These are phyloP conservation scores for Mucor irregularis DNA, from an alignment of 371 early-diverging fungal species.

Conservation along the genomic window DNA sequence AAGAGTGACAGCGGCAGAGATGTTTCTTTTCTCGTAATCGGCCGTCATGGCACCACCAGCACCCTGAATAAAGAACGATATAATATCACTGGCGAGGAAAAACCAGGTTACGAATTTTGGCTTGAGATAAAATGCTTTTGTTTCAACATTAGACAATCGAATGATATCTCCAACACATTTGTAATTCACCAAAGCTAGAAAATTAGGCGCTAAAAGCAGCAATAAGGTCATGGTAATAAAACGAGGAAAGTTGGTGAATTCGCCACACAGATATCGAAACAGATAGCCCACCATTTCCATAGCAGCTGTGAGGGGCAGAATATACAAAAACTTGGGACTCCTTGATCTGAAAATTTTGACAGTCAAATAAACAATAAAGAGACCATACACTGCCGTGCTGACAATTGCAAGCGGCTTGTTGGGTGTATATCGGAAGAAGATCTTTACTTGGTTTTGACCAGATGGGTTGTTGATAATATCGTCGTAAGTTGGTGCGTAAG, in stretches of 20 bases:
- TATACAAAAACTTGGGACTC: neutral
- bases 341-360: neutral
- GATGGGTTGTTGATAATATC: too few species aligned
- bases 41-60: constrained; percentile 8
- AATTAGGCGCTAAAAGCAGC: constrained; percentile 9
- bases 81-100: constrained; percentile 9
- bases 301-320: constrained; percentile 24
- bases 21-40: neutral
- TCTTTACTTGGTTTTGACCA: neutral
- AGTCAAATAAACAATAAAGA: neutral
- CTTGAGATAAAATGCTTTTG: neutral
- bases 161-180: constrained; percentile 15
- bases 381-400: neutral
- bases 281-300: constrained; percentile 32
- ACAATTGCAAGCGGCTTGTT: neutral
- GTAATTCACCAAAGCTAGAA: constrained; percentile 16
- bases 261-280: constrained; percentile 20
- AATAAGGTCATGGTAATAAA: constrained; percentile 2
- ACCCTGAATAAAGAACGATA: constrained; percentile 11
- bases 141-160: constrained; percentile 3
- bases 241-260: neutral
- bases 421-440: neutral
- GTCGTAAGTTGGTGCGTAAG: too few species aligned
- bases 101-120: constrained; percentile 13
- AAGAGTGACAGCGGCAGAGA: neutral